Evolutionary conservation across 352 stramenopile species (phyloP), one percentile per base, ranked within the genome.

Genomic region (Phytophthora cryptogea): DNA sequence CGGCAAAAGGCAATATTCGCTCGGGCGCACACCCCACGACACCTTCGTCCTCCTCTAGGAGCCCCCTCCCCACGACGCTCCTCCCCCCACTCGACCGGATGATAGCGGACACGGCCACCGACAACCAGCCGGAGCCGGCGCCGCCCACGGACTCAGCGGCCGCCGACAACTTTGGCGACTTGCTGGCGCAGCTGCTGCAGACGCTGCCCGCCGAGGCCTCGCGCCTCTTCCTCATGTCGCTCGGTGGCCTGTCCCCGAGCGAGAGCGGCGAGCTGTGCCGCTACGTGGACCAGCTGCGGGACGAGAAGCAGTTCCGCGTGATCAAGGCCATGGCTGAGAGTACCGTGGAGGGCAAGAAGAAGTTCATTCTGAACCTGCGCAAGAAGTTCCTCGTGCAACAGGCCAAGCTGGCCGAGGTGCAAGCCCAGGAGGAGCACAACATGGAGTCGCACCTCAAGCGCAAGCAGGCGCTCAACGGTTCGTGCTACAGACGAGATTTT

Each of bases 291-390:
- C 74, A 74, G 41, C 72, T 94, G 57, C 81, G 85, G 23, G 77
- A 85, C 33, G 79, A 90, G 63, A 94, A 94, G 63, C 83, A 94
- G 72, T 94, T 89, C 61, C 85, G 85, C 32, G 85, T 94, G 53
- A 91, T 94, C 54, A 86, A 88, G 39, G 83, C 85, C 32, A 90
- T 94, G 80, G 82, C 81, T 50, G 83, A 92, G 60, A 83, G 79
- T 16, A 86, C 81, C 30, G 61, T 90, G 0, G 79, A 90, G 8
- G 85, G 83, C 48, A 94, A 94, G 67, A 86, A 89, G 57, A 86
- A 84, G 44, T 94, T 92, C 39, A 64, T 94, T 4, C 35, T 78
- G 16, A 85, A 76, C 36, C 53, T 94, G 42, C 76, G 78, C 45
- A 78, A 85, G 46, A 92, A 92, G 64, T 90, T 94, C 55, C 59